phyloP scores from a whole-genome alignment of 306 rosid species.

The Quercus parvula region DNA sequence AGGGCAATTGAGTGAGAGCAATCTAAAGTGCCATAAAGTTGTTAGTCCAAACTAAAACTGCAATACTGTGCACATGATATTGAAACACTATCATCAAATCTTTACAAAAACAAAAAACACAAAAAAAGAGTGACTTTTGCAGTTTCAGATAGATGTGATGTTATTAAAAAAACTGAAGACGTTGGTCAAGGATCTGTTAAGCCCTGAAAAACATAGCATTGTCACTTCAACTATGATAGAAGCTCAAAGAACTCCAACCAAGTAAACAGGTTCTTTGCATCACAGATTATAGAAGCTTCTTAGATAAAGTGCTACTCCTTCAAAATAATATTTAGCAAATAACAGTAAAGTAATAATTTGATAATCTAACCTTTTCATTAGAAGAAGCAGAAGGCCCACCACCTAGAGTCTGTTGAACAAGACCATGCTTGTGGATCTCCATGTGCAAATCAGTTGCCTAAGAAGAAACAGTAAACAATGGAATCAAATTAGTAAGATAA shows the following conservation, averaged over 20 bases:
- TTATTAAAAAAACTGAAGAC: not conserved
- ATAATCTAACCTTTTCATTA: constrained; percentile 47
- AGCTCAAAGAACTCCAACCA: not conserved
- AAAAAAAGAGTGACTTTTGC: not conserved
- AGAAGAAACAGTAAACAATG: not conserved
- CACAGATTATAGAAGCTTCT: not conserved
- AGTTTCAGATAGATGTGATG: not conserved
- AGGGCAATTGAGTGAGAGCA: not conserved
- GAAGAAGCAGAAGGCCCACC: constrained; percentile 50
- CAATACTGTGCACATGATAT: not conserved
- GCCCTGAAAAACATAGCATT: not conserved
- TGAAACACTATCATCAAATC: not conserved
- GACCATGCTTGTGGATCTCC: constrained; percentile 64
- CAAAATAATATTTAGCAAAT: not conserved
- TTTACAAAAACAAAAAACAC: not conserved
- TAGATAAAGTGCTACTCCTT: not conserved
- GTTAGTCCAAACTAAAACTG: not conserved
- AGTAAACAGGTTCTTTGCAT: not conserved
- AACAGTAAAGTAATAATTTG: not conserved
- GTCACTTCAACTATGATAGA: not conserved
- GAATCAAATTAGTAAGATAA: not conserved
- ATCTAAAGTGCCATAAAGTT: not conserved
- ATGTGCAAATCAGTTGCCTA: constrained; percentile 75
- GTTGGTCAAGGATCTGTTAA: not conserved
- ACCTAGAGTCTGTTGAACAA: constrained; percentile 44